phyloP scores from a whole-genome alignment of 108 stramenopile genomes.

The Aureococcus anophagefferens region DNA sequence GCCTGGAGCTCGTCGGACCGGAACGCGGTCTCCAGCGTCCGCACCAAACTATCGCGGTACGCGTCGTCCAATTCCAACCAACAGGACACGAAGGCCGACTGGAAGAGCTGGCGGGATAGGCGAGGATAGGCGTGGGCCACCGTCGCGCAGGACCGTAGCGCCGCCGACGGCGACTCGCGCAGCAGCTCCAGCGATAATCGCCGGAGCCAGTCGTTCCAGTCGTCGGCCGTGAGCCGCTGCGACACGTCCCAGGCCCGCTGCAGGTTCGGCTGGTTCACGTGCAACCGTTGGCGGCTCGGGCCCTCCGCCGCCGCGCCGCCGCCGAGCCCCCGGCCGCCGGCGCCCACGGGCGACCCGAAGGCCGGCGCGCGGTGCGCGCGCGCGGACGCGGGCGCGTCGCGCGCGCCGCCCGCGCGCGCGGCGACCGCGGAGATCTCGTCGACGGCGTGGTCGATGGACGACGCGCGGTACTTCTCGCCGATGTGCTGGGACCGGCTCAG shows the following conservation, averaged over 20 bases:
- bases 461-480: not conserved
- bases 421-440: not conserved
- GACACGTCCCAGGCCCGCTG: constrained; percentile 82
- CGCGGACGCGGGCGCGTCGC: too few species aligned
- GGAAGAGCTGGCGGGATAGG: constrained; percentile 84
- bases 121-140: constrained; percentile 89
- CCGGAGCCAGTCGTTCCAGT: constrained; percentile 96
- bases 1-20: constrained; percentile 33
- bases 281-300: constrained; percentile 18
- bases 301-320: constrained; percentile 6
- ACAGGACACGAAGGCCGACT: constrained; percentile 91
- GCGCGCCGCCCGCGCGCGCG: not conserved
- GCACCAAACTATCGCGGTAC: constrained; percentile 61
- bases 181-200: constrained; percentile 78
- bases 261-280: constrained; percentile 58
- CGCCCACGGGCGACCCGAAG: not conserved
- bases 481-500: too few species aligned
- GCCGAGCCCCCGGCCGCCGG: not conserved
- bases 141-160: constrained; percentile 74
- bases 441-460: not conserved
- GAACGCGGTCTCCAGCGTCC: constrained; percentile 74
- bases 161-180: constrained; percentile 85
- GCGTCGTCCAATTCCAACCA: constrained; percentile 73
- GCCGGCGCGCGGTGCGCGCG: not conserved
- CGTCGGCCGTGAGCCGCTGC: constrained; percentile 73